Base-by-base conservation (phyloP, 2,329 filamentous ascomycete genomes). In the Thelonectria discophora region DNA sequence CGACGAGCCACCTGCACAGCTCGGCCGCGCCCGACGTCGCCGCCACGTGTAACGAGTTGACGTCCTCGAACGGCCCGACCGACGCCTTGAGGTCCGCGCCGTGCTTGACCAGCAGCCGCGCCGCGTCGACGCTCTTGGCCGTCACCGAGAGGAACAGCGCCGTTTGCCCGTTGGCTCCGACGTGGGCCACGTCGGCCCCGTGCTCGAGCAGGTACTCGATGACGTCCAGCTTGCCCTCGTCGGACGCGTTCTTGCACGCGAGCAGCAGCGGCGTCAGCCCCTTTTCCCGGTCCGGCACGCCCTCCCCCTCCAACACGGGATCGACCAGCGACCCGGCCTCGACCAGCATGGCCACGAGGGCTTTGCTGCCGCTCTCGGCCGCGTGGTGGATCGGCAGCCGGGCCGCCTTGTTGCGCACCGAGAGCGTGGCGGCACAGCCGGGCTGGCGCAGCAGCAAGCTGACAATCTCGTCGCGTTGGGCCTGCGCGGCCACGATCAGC, bases 131-230 rank as follows among this genome's bases (percentile, higher is more conserved):
- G 21, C 37, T 55, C 12, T 39, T 37, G 15, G 46, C 30, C 39
- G 55, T 10, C 1, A 60, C 52, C 13, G 58, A 55, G 11, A 60
- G 52, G 9, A 55, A 27, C 15, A 60, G 40, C 6, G 58, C 12
- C 20, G 5, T 55, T 18, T 60, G 51, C 3, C 52, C 58, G 13
- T 60, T 18, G 1, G 17, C 30, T 9, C 13, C 21, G 20, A 47
- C 20, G 17, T n/a, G 49, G 12, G n/a, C 8, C 20, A n/a, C 15
- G 12, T 55, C 27, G 18, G 58, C 52, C 8, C 58, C 58, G 21
- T 60, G 46, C 1, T 55, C 30, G n/a, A 60, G 6, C 20, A 60
- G 52, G 27, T 60, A 60, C 27, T 60, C 20, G 15, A 60, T 52
- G n/a, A 55, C 52, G 9, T 55, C 45, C 3, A 55, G 45, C 40